Evolutionary conservation across 2,329 filamentous ascomycete genomes (phyloP).

Genomic region (Pyrenophora tritici-repentis): DNA sequence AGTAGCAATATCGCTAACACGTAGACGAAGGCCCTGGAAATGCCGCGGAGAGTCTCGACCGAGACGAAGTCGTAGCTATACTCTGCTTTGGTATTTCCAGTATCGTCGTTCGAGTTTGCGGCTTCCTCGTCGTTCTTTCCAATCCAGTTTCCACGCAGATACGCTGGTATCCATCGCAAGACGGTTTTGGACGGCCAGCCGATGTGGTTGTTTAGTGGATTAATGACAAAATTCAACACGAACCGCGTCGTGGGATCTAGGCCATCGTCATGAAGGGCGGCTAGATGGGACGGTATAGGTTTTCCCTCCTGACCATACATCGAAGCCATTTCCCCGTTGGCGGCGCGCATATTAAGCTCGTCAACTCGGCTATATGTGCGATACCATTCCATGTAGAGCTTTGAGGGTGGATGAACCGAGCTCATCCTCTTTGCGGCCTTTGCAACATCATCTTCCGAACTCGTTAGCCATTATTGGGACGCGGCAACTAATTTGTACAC

Average conservation of each 20-base stretch:
- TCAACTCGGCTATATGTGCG: not conserved
- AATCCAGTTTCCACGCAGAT: no score
- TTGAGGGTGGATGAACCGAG: not conserved
- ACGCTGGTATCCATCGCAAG: no score
- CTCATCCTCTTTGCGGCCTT: not conserved
- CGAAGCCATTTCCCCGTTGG: constrained; percentile 6
- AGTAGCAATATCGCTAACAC: constrained; percentile 5
- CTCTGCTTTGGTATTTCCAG: no score
- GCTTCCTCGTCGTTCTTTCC: no score
- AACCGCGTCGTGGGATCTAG: not conserved
- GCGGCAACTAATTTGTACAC: not conserved
- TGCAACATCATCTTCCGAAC: not conserved
- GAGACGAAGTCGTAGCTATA: no score
- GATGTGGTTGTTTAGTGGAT: no score
- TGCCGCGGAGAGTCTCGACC: not conserved
- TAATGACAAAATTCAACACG: no score
- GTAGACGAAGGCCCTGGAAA: not conserved
- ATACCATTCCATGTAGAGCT: not conserved
- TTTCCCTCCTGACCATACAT: not conserved
- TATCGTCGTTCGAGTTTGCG: no score
- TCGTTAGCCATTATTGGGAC: not conserved
- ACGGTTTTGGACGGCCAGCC: no score
- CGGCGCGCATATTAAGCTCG: not conserved
- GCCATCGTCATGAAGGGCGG: not conserved
- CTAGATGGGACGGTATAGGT: not conserved